These are phyloP conservation scores for Xylaria sp. DNA, from an alignment of 2,329 filamentous ascomycete species.

Conservation along the genomic window DNA sequence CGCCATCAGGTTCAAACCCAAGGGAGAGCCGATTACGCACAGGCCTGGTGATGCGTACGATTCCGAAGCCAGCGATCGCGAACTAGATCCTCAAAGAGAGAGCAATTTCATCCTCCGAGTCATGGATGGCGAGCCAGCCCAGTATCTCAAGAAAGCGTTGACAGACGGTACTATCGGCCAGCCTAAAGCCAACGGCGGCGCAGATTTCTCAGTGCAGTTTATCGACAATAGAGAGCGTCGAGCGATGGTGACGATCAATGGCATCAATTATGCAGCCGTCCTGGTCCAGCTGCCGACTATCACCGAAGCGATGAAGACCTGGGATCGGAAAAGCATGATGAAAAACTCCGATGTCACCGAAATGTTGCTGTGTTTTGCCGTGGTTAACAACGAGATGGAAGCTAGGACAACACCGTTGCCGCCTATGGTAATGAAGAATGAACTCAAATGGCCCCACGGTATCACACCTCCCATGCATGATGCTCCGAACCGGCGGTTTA, in stretches of 20 bases:
- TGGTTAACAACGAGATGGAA: conserved; percentile 73
- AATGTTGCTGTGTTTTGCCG: conserved; percentile 83
- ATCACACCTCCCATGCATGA: conserved; percentile 90
- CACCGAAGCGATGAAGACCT: conserved; percentile 91
- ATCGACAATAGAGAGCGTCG: conserved; percentile 78
- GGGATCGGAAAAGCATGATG: conserved; percentile 88
- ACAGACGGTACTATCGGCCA: conserved; percentile 81
- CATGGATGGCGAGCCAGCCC: conserved; percentile 84
- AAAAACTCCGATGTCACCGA: conserved; percentile 90
- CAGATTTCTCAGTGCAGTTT: conserved; percentile 84
- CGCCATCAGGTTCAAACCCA: conserved; percentile 68
- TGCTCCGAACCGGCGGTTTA: conserved; percentile 83
- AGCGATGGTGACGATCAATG: conserved; percentile 76
- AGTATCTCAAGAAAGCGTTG: conserved; percentile 82
- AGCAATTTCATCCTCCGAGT: conserved; percentile 91
- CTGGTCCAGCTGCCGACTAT: conserved; percentile 88
- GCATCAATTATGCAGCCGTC: conserved; percentile 78
- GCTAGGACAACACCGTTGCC: conserved; percentile 76
- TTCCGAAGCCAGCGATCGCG: conserved; percentile 91
- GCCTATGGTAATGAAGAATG: conserved; percentile 71
- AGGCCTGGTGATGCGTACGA: conserved; percentile 92
- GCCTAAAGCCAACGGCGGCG: conserved; percentile 71
- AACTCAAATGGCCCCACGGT: conserved; percentile 83
- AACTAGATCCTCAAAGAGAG: conserved; percentile 87
- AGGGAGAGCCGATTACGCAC: conserved; percentile 75